These are phyloP conservation scores for Tarenaya hassleriana DNA, from an alignment of 345 rosid genomes.

Conservation along the genomic window DNA sequence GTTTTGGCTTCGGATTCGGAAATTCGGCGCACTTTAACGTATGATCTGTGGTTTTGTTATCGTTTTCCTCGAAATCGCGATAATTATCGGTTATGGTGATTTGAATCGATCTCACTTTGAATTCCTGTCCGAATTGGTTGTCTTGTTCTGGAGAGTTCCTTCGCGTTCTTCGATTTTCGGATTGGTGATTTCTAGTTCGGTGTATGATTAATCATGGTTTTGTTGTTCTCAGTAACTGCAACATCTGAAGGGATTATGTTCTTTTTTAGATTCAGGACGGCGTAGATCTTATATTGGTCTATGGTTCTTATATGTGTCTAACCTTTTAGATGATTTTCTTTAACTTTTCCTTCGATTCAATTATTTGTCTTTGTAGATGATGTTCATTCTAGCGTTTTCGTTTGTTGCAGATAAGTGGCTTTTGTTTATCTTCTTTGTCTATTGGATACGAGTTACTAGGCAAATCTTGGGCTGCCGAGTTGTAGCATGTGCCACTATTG, in stretches of 20 bases:
- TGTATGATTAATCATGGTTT: neutral
- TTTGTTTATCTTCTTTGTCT: slow-evolving; percentile 11
- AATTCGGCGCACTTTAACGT: neutral
- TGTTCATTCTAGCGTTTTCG: no score
- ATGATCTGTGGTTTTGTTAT: neutral
- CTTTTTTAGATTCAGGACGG: neutral
- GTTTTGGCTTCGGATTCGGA: neutral
- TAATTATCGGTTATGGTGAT: slow-evolving; percentile 2
- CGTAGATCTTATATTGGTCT: neutral
- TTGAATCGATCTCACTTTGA: slow-evolving; percentile 7
- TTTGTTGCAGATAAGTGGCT: slow-evolving; percentile 32
- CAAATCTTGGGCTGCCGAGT: slow-evolving; percentile 26
- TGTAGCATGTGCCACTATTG: slow-evolving; percentile 44
- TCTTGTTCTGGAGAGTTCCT: neutral
- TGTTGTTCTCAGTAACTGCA: slow-evolving; percentile 8
- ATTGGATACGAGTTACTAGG: slow-evolving; percentile 1
- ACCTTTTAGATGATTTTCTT: neutral
- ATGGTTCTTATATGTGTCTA: neutral
- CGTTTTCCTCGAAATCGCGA: neutral
- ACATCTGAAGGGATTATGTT: slow-evolving; percentile 10
- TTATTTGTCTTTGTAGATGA: no score
- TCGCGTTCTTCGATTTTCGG: neutral
- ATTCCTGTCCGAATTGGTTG: slow-evolving; percentile 8
- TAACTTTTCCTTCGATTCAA: slow-evolving; percentile 9
- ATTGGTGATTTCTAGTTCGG: neutral